Evolutionary conservation across 2,329 filamentous ascomycete genomes (phyloP).

Genomic region (Penicillium sp.): DNA sequence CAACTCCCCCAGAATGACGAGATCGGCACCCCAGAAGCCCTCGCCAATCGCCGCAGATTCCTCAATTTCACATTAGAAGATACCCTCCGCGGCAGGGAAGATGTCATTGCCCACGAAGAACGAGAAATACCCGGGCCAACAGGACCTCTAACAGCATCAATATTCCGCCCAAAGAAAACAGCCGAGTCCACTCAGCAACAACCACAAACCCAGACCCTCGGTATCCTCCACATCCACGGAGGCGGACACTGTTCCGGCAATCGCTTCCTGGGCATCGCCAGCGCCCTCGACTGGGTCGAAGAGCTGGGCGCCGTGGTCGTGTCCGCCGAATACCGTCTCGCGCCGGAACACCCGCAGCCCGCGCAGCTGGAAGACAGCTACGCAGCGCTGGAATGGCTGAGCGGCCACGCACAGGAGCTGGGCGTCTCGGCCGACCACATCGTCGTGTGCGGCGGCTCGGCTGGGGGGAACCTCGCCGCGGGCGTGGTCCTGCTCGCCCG

Average conservation of each 20-base stretch:
- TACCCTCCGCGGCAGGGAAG: constrained; percentile 1
- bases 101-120: constrained; percentile 2
- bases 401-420: constrained; percentile 55
- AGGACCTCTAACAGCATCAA: background rate
- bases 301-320: constrained; percentile 58
- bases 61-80: constrained; percentile 3
- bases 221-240: constrained; percentile 65
- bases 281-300: constrained; percentile 54
- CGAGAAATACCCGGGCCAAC: constrained; percentile 1
- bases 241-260: constrained; percentile 65
- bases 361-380: constrained; percentile 64
- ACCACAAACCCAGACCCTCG: constrained; percentile 34
- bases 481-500: constrained; percentile 18
- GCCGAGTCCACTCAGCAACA: background rate
- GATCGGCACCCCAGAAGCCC: constrained; percentile 3
- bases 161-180: constrained; percentile 2
- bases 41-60: constrained; percentile 2
- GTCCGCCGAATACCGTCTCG: constrained; percentile 66
- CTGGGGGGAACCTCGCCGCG: constrained; percentile 51
- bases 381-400: constrained; percentile 62
- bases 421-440: constrained; percentile 57
- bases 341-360: constrained; percentile 63
- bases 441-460: constrained; percentile 62
- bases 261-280: constrained; percentile 62
- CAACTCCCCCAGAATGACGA: constrained; percentile 1